Evolutionary conservation across 768 basidiomycete genomes (phyloP), one percentile per base, ranked within the genome.

Genomic region (Leccinellum albellum): DNA sequence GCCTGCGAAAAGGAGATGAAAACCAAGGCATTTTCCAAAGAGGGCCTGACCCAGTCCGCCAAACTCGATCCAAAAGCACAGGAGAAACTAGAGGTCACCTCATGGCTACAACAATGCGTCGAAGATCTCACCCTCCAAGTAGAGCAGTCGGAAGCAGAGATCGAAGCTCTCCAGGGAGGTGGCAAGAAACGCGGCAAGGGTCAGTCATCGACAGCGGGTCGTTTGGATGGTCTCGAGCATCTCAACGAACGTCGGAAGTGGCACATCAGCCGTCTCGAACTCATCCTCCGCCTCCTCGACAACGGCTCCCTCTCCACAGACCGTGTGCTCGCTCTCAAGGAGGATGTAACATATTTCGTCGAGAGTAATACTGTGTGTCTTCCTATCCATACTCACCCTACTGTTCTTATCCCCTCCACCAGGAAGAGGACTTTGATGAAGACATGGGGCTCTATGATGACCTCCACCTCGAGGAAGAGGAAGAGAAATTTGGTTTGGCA

Each of bases 1-100:
- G 96, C 96, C 23, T 94, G 95, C 76, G 97, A 99, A 78, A 99
- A 98, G 79, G 97, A 99, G 76, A 98, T 98, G 96, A 99, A 99
- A 82, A 98, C 97, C 57, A 99, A 99, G 74, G 97, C 97, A 0
- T 99, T 98, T 75, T 98, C 95, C 20, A 99, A 98, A 70, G 97
- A 98, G 74, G 97, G 97, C 42, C 81, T 99, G 42, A 97, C 89
- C 59, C 92, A 94, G 58, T 92, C 94, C 12, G 83, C 92, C 35
- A 94, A 91, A 67, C 86, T 98, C 23, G 97, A 98, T 74, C 97
- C 97, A 54, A 94, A 93, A 69, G 94, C 96, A 56, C 94, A 97
- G 76, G 94, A 95, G 75, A 98, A 98, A 74, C 81, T 88, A 64
- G 96, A 98, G 66, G 85, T 88, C 13, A 88, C 85, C 15, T 75